These are phyloP conservation scores for Botrytis medusae DNA, from an alignment of 2,329 filamentous ascomycete genomes.

Conservation along the genomic window DNA sequence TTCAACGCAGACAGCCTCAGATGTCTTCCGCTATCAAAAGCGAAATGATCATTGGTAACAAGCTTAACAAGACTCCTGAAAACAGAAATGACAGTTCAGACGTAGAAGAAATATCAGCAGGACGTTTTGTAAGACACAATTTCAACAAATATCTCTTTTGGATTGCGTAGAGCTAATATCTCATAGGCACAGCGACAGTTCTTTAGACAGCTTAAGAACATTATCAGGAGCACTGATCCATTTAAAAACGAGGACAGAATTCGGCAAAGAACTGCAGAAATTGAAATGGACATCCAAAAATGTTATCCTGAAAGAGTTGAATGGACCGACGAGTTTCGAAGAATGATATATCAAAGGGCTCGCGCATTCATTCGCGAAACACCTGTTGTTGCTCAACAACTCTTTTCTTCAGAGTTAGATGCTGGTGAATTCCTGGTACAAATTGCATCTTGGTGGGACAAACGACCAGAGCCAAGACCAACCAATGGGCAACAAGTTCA, in stretches of 20 bases:
- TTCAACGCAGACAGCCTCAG: background rate
- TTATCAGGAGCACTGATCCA: background rate
- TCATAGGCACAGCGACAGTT: background rate
- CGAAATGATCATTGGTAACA: background rate
- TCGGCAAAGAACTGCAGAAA: background rate
- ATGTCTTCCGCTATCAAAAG: background rate
- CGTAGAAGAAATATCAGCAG: constrained; percentile 4
- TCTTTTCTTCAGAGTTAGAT: background rate
- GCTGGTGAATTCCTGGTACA: background rate
- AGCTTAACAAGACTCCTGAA: background rate
- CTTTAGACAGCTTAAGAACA: background rate
- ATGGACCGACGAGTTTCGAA: background rate
- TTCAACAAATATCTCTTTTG: background rate
- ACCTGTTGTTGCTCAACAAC: background rate
- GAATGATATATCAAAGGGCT: background rate
- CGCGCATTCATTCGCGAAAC: background rate
- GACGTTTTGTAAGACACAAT: background rate
- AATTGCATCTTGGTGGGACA: background rate
- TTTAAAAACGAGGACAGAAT: background rate
- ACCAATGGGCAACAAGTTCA: background rate
- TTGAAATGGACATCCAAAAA: background rate
- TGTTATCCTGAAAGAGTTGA: background rate
- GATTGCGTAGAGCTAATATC: background rate
- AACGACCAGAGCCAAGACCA: background rate
- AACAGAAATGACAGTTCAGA: background rate